phyloP scores from a whole-genome alignment of 306 rosid genomes.

The Quercus rubra region DNA sequence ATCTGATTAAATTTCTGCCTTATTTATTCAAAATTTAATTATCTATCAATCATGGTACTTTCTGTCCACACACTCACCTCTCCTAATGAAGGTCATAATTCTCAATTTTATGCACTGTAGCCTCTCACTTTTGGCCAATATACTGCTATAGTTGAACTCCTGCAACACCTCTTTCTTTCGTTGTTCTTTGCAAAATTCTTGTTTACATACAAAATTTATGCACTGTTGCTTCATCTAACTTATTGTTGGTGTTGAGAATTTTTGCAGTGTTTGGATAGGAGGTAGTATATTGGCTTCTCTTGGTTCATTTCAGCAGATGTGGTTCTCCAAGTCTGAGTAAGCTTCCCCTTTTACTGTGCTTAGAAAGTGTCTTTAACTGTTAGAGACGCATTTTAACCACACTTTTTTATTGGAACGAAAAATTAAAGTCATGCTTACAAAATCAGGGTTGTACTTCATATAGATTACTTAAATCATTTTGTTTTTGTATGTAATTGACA shows the following conservation, averaged over 20 bases:
- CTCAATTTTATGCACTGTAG: not conserved
- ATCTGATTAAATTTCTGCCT: not conserved
- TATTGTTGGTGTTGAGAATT: slow-evolving; percentile 11
- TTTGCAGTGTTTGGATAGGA: slow-evolving; percentile 94
- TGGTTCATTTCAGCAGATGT: slow-evolving; percentile 91
- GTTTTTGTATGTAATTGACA: slow-evolving; percentile 25
- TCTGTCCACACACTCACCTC: not conserved
- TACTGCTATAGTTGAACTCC: not conserved
- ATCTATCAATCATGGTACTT: not conserved
- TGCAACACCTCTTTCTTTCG: not conserved
- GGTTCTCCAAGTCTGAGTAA: slow-evolving; percentile 97
- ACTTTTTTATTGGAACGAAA: not conserved
- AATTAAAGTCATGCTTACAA: not conserved
- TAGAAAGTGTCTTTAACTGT: not conserved
- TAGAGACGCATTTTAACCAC: not conserved
- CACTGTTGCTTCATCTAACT: slow-evolving; percentile 15
- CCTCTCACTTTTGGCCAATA: not conserved
- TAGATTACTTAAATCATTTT: not conserved
- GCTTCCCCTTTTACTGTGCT: slow-evolving; percentile 14
- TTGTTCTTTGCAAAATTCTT: not conserved
- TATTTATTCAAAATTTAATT: too few species aligned
- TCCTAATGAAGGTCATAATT: not conserved
- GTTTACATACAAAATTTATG: not conserved
- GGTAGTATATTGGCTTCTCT: slow-evolving; percentile 99
- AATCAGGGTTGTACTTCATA: not conserved